Evolutionary conservation across 2,329 filamentous ascomycete genomes (phyloP), one percentile per base, ranked within the genome.

Genomic region (Tolypocladium amazonense): DNA sequence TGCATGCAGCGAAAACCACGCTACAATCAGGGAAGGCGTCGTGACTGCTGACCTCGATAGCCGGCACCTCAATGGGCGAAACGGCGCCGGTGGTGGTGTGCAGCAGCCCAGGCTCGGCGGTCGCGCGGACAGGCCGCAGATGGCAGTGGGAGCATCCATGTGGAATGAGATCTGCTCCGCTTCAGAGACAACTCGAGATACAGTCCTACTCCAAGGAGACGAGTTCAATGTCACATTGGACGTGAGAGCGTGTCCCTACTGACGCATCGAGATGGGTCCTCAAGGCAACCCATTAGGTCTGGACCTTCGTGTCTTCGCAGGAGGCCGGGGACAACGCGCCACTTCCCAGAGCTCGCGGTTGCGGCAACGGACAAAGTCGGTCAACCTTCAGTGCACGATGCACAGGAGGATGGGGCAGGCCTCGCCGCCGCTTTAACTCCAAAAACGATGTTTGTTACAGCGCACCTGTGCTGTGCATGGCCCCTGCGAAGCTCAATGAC

Each of bases 111-210:
- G 58, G 60, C 60, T 59, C 53, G 20, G 59, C 30, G 59, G 43
- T 54, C 53, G 54, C 45, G 38, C 52, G 55, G 50, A 56, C 50
- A 38, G 59, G 52, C 56, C 59, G 59, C 59, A 58, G 52, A 35
- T 27, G 23, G 45, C 25, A 56, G 41, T 50, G 56, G 25, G 41
- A 57, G 59, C 27, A 27, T 45, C 12, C 30, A 20, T 20, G 23
- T 47, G 20, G 25, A 11, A 4, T 30, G 45, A 30, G 18, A 11
- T 11, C 45, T 50, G 25, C 15, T 15, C 5, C 6, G 2, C 45
- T 5, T 30, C 39, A 39, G 2, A 9, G 20, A 43, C 38, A 6
- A 52, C 47, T 33, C 15, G 27, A 12, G 18, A n/a, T n/a, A 18
- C 8, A 27, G 27, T 18, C 7, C 18, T n/a, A 6, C 20, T 33